A percentile compares a stretch with the other conserved stretches of the same genome.
Conservation (phyloP, 306 rosid species). For the Oxytropis ochrocephala region DNA sequence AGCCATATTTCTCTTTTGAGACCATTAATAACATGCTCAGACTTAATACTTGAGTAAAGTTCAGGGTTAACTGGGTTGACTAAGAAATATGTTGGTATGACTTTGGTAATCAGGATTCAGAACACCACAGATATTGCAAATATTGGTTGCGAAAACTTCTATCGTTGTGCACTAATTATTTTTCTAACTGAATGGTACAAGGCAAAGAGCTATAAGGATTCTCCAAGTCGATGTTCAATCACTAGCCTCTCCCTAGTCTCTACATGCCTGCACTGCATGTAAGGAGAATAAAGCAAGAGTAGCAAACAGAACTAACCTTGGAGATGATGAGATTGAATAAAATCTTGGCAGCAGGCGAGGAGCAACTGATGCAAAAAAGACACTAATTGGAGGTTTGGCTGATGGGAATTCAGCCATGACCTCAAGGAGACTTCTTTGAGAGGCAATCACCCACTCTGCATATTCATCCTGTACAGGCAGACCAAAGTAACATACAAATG, state of each 20-base stretch:
- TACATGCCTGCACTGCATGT: not conserved
- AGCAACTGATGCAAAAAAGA: constrained; percentile 85
- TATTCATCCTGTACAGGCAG: constrained; percentile 71
- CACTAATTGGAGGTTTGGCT: constrained; percentile 88
- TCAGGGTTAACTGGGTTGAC: not conserved
- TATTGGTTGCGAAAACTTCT: not conserved
- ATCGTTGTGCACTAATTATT: not conserved
- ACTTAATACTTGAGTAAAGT: not conserved
- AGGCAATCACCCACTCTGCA: constrained; percentile 70
- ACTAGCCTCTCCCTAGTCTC: not conserved
- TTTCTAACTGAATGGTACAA: not conserved
- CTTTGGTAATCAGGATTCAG: not conserved
- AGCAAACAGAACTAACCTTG: constrained; percentile 41
- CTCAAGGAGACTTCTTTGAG: constrained; percentile 97
- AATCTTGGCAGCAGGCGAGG: constrained; percentile 94
- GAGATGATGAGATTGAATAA: constrained; percentile 95
- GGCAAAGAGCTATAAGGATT: not conserved
- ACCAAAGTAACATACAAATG: constrained; percentile 17
- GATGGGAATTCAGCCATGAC: constrained; percentile 88
- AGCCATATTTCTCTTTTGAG: constrained; percentile 2
- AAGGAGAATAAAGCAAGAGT: constrained; percentile 1
- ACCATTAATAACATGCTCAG: not conserved
- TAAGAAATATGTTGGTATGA: not conserved
- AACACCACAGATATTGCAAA: not conserved
- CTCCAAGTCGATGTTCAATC: constrained; percentile 11